phyloP scores from a whole-genome alignment of 306 rosid genomes.

The Rubus idaeus region DNA sequence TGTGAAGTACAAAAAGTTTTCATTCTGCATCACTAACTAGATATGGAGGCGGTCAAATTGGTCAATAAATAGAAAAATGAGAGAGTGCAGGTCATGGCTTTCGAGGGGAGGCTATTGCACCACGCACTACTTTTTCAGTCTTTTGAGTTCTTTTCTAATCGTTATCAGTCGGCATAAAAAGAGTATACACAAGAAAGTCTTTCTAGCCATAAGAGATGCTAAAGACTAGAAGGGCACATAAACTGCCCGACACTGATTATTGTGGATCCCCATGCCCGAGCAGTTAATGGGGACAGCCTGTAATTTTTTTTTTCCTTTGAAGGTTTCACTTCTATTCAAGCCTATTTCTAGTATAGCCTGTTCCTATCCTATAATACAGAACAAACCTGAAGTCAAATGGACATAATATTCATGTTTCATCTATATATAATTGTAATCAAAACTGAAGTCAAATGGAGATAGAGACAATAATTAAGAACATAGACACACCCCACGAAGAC shows the following conservation, averaged over 20 bases:
- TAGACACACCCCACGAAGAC: conserved; percentile 72
- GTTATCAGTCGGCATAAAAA: background rate
- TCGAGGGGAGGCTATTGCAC: background rate
- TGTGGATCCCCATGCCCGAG: background rate
- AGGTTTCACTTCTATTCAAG: conserved; percentile 6
- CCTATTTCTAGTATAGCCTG: background rate
- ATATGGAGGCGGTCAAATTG: background rate
- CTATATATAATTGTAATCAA: background rate
- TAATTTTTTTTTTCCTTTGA: background rate
- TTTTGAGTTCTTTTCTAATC: background rate
- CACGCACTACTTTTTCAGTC: background rate
- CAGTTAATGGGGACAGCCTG: background rate
- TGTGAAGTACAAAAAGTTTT: background rate
- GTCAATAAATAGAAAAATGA: background rate
- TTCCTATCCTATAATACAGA: background rate
- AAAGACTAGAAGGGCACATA: background rate
- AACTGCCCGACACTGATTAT: background rate
- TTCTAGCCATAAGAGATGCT: background rate
- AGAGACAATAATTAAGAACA: conserved; percentile 12
- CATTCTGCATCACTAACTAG: background rate
- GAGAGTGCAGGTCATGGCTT: background rate
- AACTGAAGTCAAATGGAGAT: background rate
- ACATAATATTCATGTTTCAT: background rate
- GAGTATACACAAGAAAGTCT: background rate
- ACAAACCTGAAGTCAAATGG: background rate